These are phyloP conservation scores for Coniochaeta sp. DNA, from an alignment of 2,329 filamentous ascomycete genomes.

Conservation along the genomic window DNA sequence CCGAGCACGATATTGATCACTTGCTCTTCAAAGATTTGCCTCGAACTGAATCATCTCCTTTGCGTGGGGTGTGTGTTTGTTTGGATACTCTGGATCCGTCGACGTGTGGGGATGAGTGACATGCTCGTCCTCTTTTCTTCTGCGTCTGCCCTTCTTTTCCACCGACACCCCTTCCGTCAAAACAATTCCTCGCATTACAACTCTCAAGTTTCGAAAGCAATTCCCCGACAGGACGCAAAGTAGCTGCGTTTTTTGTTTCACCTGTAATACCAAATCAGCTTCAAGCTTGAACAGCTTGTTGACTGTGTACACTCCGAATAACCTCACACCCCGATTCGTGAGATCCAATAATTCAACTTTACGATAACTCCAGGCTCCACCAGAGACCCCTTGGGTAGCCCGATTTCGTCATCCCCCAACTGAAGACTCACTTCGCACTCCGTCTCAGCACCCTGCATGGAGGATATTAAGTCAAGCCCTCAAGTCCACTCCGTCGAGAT, in stretches of 20 bases:
- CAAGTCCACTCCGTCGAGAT: constrained; percentile 20
- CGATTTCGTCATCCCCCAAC: constrained; percentile 11
- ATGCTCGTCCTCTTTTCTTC: constrained; percentile 8
- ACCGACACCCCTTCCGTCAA: constrained; percentile 9
- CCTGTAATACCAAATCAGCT: constrained; percentile 1
- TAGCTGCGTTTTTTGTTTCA: neutral
- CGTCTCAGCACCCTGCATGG: constrained; percentile 16
- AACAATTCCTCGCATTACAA: constrained; percentile 6
- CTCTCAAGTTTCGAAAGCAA: constrained; percentile 5
- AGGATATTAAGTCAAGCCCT: constrained; percentile 21
- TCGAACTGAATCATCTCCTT: neutral
- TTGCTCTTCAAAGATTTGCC: constrained; percentile 21
- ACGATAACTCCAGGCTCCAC: neutral
- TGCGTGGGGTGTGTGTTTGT: constrained; percentile 3
- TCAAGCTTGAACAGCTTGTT: constrained; percentile 1
- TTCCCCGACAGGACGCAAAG: neutral
- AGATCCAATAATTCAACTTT: neutral
- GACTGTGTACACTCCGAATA: constrained; percentile 1
- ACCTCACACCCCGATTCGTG: neutral
- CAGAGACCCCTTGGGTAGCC: neutral
- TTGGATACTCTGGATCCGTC: constrained; percentile 8
- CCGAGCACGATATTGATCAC: constrained; percentile 26
- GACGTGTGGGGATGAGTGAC: constrained; percentile 5
- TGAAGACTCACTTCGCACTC: neutral
- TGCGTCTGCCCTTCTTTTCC: constrained; percentile 8